Evolutionary conservation across 139 green algal genomes (phyloP).

Genomic region (Haematococcus lacustris): DNA sequence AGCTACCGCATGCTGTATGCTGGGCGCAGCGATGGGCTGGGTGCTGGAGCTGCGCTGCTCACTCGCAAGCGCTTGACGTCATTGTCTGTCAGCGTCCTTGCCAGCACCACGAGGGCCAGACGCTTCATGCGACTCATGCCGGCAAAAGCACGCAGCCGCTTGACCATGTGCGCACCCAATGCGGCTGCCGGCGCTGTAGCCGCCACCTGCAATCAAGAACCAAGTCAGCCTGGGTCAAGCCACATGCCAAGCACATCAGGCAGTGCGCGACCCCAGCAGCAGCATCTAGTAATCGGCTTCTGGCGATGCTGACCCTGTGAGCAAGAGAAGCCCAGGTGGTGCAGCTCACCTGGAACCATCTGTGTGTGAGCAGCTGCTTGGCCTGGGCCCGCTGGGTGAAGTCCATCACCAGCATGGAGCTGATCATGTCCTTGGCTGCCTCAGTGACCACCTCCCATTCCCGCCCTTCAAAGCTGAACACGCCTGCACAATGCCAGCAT

Average conservation of each 20-base stretch:
- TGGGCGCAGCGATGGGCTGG: too few relatives aligned
- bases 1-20: too few relatives aligned
- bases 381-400: constrained; percentile 62
- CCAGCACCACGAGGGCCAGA: constrained; percentile 51
- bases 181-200: constrained; percentile 40
- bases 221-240: too few relatives aligned
- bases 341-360: constrained; percentile 53
- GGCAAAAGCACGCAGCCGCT: constrained; percentile 48
- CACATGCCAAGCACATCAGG: too few relatives aligned
- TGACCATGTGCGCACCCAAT: constrained; percentile 50
- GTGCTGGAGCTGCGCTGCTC: too few relatives aligned
- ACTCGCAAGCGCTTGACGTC: constrained; percentile 53
- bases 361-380: constrained; percentile 37
- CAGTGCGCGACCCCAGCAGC: too few relatives aligned
- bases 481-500: constrained; percentile 15
- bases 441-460: constrained; percentile 63
- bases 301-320: too few relatives aligned
- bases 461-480: constrained; percentile 50
- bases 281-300: too few relatives aligned
- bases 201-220: too few relatives aligned
- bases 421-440: constrained; percentile 69
- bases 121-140: constrained; percentile 57
- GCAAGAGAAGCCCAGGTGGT: too few relatives aligned
- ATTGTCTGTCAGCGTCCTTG: constrained; percentile 47
- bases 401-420: constrained; percentile 70